Evolutionary conservation across 192 early-diverging fungal species (phyloP).

Genomic region (Backusella parvicylindrica): DNA sequence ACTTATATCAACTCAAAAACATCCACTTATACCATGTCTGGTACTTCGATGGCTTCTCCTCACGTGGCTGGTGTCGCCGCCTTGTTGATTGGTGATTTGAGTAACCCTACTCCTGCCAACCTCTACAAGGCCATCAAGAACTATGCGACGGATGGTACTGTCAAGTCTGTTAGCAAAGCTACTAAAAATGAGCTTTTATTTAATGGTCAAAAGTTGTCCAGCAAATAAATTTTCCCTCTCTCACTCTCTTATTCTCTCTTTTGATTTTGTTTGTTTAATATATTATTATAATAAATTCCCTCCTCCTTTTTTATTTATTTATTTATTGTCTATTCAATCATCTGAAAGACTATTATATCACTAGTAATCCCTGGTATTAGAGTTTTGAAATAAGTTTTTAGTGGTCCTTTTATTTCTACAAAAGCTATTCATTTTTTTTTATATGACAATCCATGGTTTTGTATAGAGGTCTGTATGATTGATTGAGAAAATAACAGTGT

Average conservation of each 20-base stretch:
- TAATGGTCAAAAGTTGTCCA: constrained; percentile 7
- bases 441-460: no score
- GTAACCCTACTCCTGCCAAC: constrained; percentile 37
- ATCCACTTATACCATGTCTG: constrained; percentile 85
- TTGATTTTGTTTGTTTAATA: neutral
- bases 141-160: constrained; percentile 48
- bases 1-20: constrained; percentile 74
- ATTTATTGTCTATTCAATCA: no score
- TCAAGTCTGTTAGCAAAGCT: constrained; percentile 27
- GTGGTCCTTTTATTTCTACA: no score
- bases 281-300: neutral
- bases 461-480: no score
- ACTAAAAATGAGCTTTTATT: constrained; percentile 9
- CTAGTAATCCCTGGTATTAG: no score
- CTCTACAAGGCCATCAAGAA: constrained; percentile 56
- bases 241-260: neutral
- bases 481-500: no score
- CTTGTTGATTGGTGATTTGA: constrained; percentile 39
- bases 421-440: no score
- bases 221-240: neutral
- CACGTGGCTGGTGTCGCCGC: constrained; percentile 91
- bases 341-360: no score
- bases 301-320: neutral
- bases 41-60: constrained; percentile 93
- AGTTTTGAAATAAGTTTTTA: no score